A percentile compares a stretch with the other conserved stretches of the same genome.
phyloP scores from a whole-genome alignment of 495 filamentous ascomycete species.

The Glarea lozoyensis region DNA sequence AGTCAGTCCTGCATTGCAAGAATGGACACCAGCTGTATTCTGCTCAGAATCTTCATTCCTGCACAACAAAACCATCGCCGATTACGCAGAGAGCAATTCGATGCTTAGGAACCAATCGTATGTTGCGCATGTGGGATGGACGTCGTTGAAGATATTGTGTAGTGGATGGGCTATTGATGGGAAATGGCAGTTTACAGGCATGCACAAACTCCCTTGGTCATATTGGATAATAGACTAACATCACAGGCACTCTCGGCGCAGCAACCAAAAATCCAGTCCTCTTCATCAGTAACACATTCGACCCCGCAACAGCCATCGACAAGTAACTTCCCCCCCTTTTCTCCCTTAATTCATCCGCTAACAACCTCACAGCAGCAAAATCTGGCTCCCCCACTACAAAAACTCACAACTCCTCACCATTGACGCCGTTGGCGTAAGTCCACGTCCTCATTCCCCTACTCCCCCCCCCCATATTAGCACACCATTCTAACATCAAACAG shows the following conservation, averaged over 20 bases:
- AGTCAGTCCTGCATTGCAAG: too few relatives aligned
- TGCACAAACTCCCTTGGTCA: too few relatives aligned
- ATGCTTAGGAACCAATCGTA: too few relatives aligned
- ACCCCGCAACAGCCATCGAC: constrained; percentile 34
- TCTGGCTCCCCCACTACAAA: not conserved
- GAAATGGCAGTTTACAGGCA: too few relatives aligned
- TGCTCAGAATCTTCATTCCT: too few relatives aligned
- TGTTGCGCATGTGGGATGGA: too few relatives aligned
- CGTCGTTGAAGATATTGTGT: too few relatives aligned
- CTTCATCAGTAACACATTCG: constrained; percentile 33
- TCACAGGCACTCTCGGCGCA: constrained; percentile 29
- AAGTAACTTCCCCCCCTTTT: constrained; percentile 11
- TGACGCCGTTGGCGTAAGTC: not conserved
- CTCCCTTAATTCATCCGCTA: not conserved
- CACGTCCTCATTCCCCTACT: not conserved
- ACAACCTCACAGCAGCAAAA: not conserved
- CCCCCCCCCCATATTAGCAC: not conserved
- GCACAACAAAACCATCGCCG: too few relatives aligned
- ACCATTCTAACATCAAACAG: not conserved
- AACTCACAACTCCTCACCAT: not conserved
- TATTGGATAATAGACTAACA: too few relatives aligned
- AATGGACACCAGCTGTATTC: too few relatives aligned
- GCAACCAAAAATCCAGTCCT: constrained; percentile 35
- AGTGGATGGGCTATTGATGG: too few relatives aligned
- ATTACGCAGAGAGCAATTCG: too few relatives aligned